Conservation (phyloP, 140 eudicot genomes). For the Stevia rebaudiana region DNA sequence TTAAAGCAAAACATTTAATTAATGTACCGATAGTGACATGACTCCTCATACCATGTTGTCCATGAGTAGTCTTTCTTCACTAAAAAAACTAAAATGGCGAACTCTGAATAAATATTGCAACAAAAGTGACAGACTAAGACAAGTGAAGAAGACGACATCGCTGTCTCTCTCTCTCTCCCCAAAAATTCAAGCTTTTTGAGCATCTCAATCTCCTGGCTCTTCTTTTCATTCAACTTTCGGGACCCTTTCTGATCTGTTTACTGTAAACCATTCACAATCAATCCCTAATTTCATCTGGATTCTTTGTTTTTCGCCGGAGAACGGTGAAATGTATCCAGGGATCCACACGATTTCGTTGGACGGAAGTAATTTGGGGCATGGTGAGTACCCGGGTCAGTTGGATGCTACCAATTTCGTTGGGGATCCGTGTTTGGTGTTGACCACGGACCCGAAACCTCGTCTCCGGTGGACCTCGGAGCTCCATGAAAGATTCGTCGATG, state of each 20-base stretch:
- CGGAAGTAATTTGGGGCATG: slow-evolving; percentile 27
- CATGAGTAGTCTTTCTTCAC: slow-evolving; percentile 22
- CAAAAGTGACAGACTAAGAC: slow-evolving; percentile 38
- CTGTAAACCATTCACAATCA: not conserved
- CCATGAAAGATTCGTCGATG: slow-evolving; percentile 75
- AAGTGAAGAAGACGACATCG: slow-evolving; percentile 58
- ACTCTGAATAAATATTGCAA: slow-evolving; percentile 8
- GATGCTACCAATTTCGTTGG: slow-evolving; percentile 44
- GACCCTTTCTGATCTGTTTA: not conserved
- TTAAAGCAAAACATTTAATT: not conserved
- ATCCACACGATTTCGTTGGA: slow-evolving; percentile 42
- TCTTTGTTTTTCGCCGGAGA: not conserved
- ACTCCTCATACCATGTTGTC: slow-evolving; percentile 36
- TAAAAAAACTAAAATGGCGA: not conserved
- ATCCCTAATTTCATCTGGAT: not conserved
- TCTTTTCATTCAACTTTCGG: slow-evolving; percentile 15
- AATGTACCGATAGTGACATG: slow-evolving; percentile 26
- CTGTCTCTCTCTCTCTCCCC: slow-evolving; percentile 37
- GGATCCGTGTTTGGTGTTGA: slow-evolving; percentile 61
- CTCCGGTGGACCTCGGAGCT: slow-evolving; percentile 84
- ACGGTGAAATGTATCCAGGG: slow-evolving; percentile 41
- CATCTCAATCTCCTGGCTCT: slow-evolving; percentile 2
- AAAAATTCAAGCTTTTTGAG: slow-evolving; percentile 13
- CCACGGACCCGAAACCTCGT: slow-evolving; percentile 75
- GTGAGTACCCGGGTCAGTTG: slow-evolving; percentile 38